Conservation (phyloP, 345 rosid genomes). For the Viola odorata region DNA sequence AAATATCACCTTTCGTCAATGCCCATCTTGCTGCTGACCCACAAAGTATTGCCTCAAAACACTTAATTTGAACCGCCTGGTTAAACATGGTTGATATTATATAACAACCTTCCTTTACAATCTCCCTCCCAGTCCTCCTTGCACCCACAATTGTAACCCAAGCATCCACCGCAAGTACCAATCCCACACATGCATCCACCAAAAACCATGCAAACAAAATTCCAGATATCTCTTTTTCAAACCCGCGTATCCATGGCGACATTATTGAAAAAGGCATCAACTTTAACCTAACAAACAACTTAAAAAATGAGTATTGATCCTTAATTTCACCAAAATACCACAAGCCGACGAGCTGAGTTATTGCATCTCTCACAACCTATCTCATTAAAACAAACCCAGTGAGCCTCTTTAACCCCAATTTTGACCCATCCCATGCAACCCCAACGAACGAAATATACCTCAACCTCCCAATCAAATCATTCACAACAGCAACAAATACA, state of each 20-base stretch:
- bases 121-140: conserved; percentile 78
- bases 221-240: conserved; percentile 77
- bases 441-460: conserved; percentile 35
- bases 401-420: conserved; percentile 68
- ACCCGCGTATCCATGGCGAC: conserved; percentile 81
- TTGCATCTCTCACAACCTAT: conserved; percentile 89
- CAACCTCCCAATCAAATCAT: conserved; percentile 60
- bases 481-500: conserved; percentile 59
- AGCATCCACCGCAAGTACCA: conserved; percentile 68
- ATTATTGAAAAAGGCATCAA: conserved; percentile 84
- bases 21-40: conserved; percentile 67
- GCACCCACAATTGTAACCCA: conserved; percentile 84
- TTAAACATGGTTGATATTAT: conserved; percentile 59
- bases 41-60: conserved; percentile 72
- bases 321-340: conserved; percentile 87
- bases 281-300: conserved; percentile 78
- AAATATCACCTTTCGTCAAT: conserved; percentile 43
- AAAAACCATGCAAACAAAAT: conserved; percentile 81
- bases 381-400: conserved; percentile 78
- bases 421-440: conserved; percentile 66
- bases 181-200: conserved; percentile 58
- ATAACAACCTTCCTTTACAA: conserved; percentile 81
- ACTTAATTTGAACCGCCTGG: conserved; percentile 74
- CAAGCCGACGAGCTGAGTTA: conserved; percentile 76
- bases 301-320: conserved; percentile 81